A percentile compares a stretch with the other conserved stretches of the same genome.
Evolutionary conservation across 1,284 basidiomycete genomes (phyloP).

Genomic region (Rhodotorula sp.): DNA sequence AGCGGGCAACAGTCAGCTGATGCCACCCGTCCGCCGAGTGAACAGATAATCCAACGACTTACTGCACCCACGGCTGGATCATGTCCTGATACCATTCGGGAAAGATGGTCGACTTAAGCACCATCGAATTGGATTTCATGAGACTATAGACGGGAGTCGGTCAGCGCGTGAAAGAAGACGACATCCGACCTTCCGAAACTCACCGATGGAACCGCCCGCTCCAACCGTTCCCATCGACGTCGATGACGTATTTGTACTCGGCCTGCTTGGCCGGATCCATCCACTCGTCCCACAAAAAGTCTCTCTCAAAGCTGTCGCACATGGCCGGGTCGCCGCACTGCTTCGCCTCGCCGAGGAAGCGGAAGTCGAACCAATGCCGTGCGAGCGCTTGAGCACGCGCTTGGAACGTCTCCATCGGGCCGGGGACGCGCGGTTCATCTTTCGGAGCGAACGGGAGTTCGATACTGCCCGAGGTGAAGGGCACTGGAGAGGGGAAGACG

Average conservation of each 20-base stretch:
- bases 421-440: conserved; percentile 3
- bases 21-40: not conserved
- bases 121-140: conserved; percentile 62
- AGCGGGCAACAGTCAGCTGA: not conserved
- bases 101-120: conserved; percentile 65
- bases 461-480: conserved; percentile 15
- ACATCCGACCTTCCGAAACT: not conserved
- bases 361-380: conserved; percentile 30
- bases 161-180: not conserved
- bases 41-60: not conserved
- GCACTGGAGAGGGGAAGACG: conserved; percentile 6
- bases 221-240: conserved; percentile 50
- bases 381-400: conserved; percentile 20
- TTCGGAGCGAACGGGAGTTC: conserved; percentile 18
- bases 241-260: conserved; percentile 51
- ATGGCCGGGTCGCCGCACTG: conserved; percentile 23
- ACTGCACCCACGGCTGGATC: conserved; percentile 44
- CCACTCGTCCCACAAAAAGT: conserved; percentile 29
- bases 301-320: conserved; percentile 19
- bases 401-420: conserved; percentile 7
- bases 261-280: conserved; percentile 31
- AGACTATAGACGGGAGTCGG: conserved; percentile 49
- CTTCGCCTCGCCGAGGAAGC: conserved; percentile 27
- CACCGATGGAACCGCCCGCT: conserved; percentile 25
- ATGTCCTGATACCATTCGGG: conserved; percentile 55